Base-by-base conservation (phyloP, 768 basidiomycete genomes). In the Hemileccinum rubropunctum region DNA sequence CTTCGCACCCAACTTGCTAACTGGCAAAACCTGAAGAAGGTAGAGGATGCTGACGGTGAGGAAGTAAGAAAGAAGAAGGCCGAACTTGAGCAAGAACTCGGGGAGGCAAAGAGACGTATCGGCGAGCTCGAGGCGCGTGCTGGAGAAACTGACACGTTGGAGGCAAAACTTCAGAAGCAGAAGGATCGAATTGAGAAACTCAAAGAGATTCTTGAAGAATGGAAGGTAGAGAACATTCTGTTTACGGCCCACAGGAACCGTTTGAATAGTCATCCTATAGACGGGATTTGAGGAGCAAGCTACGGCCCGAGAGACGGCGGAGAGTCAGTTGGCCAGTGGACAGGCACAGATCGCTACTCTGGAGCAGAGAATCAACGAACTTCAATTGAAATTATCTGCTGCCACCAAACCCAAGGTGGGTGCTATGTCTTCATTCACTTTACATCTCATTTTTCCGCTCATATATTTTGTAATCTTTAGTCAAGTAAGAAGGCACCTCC, bases 11-110 rank as follows among this genome's bases (percentile, higher is more conserved):
- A 91, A 57, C 69, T 90, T 9, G 78, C 79, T 36, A 80, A 83
- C 59, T 88, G 85, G 86, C 76, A 86, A 58, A 75, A 65, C 23
- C 65, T 88, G 15, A 88, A 89, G 58, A 81, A 71, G 23, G 82
- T 80, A 42, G 85, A 81, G 41, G 81, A 76, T 11, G 77, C 72
- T 15, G 82, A 86, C 28, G 71, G 76, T 9, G 86, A 84, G 45
- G 64, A 68, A 6, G 67, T 76, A 45, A 75, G 81, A 36, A 83
- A 81, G 60, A 70, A 73, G 48, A 77, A 78, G 10, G 68, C 76
- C 10, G 77, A 82, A 28, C 71, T 88, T 11, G 83, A 89, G 49
- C 66, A 77, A 3, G 69, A 79, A 48, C 69, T 82, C 14, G 70
- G 72, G 47, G 76, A 79, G 34, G 64, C 83, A 8, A 73, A 76